Percentiles rank a stretch among this genome's conserved stretches.
phyloP scores from a whole-genome alignment of 2,329 filamentous ascomycete genomes.

The Paracoccidioides brasiliensis region DNA sequence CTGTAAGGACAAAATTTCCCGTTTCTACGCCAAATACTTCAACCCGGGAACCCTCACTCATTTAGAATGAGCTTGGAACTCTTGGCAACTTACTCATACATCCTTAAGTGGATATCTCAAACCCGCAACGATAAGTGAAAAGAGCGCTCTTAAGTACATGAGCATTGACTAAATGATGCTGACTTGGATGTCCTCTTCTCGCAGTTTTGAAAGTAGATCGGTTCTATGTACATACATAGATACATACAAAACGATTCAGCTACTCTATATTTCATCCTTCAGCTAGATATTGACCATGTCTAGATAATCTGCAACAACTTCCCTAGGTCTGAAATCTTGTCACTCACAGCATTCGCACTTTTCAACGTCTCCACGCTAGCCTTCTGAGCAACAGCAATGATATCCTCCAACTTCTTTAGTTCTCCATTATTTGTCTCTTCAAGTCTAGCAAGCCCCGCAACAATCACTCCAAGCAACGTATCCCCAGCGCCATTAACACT shows the following conservation, averaged over 20 bases:
- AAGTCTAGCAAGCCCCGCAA: slow-evolving; percentile 60
- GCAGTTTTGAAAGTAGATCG: background rate
- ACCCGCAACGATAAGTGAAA: background rate
- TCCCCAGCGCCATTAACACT: slow-evolving; percentile 94
- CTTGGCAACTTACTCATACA: too few species aligned
- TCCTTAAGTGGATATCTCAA: background rate
- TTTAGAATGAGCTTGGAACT: too few species aligned
- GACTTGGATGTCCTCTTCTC: background rate
- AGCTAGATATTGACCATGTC: background rate
- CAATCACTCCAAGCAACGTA: slow-evolving; percentile 72
- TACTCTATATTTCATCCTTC: background rate
- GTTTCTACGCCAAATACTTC: slow-evolving; percentile 47
- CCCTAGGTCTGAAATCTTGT: slow-evolving; percentile 17
- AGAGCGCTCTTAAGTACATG: background rate
- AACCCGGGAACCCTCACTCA: slow-evolving; percentile 39
- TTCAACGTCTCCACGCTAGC: slow-evolving; percentile 68
- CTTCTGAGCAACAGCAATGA: slow-evolving; percentile 68
- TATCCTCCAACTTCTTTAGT: slow-evolving; percentile 39
- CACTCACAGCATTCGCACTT: slow-evolving; percentile 56
- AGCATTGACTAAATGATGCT: background rate
- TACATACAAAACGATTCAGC: background rate
- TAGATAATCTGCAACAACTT: slow-evolving; percentile 3
- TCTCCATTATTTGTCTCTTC: slow-evolving; percentile 24
- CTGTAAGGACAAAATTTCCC: slow-evolving; percentile 27
- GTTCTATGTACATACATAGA: background rate